Conservation (phyloP, 2,329 filamentous ascomycete genomes). For the Talaromyces albobiverticillius region DNA sequence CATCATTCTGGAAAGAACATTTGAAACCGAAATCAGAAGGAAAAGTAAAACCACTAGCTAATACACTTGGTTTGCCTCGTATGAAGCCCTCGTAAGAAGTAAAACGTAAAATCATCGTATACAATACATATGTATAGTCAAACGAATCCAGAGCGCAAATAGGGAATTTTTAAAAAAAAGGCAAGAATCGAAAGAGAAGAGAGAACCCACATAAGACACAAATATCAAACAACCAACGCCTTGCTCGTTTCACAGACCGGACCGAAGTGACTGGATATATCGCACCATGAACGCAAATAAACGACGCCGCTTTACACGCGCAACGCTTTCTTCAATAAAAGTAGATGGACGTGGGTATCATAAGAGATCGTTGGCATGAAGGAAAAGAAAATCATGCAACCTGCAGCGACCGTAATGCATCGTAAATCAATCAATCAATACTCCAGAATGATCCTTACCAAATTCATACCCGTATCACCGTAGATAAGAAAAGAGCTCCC, state of each 20-base stretch:
- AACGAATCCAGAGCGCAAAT: neutral
- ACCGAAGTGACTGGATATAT: neutral
- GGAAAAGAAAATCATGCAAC: constrained; percentile 1
- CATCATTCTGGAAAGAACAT: no score
- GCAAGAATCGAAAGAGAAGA: neutral
- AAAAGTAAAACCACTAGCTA: neutral
- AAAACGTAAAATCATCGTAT: neutral
- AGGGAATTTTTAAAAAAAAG: neutral
- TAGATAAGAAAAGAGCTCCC: neutral
- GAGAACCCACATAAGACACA: neutral
- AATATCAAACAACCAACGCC: neutral
- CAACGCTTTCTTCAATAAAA: neutral
- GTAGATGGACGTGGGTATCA: constrained; percentile 5
- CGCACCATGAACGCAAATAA: neutral
- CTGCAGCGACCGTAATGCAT: constrained; percentile 3
- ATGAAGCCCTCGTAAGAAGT: neutral
- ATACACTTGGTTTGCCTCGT: neutral
- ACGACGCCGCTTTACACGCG: neutral
- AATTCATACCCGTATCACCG: constrained; percentile 2
- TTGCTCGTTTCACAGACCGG: neutral
- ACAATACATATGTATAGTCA: neutral
- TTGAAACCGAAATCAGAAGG: neutral
- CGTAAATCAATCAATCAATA: constrained; percentile 6
- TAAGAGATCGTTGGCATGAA: constrained; percentile 4
- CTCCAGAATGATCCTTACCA: constrained; percentile 3